Evolutionary conservation across 73 alveolate genomes (phyloP).

Genomic region (Paramecium biaurelia): DNA sequence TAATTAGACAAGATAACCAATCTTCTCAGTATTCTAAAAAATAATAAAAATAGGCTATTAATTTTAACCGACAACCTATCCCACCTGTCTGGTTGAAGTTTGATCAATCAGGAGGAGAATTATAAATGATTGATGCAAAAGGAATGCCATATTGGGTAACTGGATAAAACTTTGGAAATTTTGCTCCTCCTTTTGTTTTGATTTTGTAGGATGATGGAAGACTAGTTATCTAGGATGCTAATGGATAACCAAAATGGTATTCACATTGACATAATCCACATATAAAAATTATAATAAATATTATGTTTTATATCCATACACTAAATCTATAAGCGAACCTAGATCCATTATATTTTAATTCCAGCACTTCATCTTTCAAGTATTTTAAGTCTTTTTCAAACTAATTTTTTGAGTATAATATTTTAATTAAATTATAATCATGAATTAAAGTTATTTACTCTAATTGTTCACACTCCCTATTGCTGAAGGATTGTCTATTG

Average conservation of each 20-base stretch:
- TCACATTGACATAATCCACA: not conserved
- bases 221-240: constrained; percentile 15
- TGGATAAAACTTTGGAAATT: not conserved
- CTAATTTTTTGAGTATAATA: not conserved
- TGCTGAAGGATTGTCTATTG: not conserved
- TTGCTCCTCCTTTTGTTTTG: constrained; percentile 31
- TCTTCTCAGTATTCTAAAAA: not conserved
- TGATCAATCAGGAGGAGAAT: constrained; percentile 30
- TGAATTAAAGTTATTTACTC: constrained; percentile 16
- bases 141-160: constrained; percentile 27
- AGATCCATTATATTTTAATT: not conserved
- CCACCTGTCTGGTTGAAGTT: constrained; percentile 19
- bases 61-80: not conserved
- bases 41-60: not conserved
- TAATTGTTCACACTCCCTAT: not conserved
- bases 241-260: constrained; percentile 24
- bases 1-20: constrained; percentile 36
- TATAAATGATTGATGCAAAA: constrained; percentile 24
- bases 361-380: not conserved
- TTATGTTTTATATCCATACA: not conserved
- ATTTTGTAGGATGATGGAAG: constrained; percentile 10
- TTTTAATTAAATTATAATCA: not conserved
- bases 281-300: not conserved
- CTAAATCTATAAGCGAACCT: not conserved
- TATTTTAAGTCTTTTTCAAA: not conserved